A percentile compares a stretch with the other conserved stretches of the same genome.
These are phyloP conservation scores for Neonothopanus nambi DNA, from an alignment of 1,284 basidiomycete genomes.

Conservation along the genomic window DNA sequence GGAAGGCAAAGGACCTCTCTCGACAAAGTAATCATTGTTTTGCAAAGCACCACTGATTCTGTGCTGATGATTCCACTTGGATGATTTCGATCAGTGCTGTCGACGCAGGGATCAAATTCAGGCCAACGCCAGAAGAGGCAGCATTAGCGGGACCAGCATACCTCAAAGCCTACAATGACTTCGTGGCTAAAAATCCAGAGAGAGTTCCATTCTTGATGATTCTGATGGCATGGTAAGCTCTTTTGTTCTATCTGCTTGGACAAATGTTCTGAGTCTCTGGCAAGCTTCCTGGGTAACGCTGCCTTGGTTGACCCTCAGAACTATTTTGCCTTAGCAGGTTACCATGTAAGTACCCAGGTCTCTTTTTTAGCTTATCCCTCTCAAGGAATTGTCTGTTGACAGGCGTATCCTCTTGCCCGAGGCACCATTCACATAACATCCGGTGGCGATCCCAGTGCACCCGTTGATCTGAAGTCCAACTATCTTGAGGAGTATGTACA, in stretches of 20 bases:
- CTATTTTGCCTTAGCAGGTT: conserved; percentile 29
- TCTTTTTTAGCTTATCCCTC: neutral
- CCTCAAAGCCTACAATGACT: conserved; percentile 39
- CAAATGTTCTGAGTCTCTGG: conserved; percentile 2
- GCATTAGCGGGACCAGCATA: conserved; percentile 46
- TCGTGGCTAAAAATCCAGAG: conserved; percentile 46
- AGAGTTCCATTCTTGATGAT: conserved; percentile 39
- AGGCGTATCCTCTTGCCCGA: conserved; percentile 34
- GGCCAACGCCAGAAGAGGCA: conserved; percentile 44
- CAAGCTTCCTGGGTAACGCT: neutral
- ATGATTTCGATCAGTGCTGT: conserved; percentile 31
- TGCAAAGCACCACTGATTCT: neutral
- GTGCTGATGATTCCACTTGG: neutral
- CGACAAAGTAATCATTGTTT: conserved; percentile 42
- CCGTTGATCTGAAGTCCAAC: conserved; percentile 31
- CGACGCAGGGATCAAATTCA: conserved; percentile 49
- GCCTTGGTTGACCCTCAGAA: conserved; percentile 22
- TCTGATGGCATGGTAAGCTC: conserved; percentile 29
- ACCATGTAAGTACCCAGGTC: conserved; percentile 28
- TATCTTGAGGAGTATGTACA: conserved; percentile 24
- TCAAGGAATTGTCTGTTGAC: neutral
- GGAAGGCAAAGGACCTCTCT: conserved; percentile 47
- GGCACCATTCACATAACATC: conserved; percentile 41
- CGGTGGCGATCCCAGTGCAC: conserved; percentile 28
- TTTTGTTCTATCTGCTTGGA: neutral